phyloP scores from a whole-genome alignment of 805 yeast species.

The Metschnikowia drakensbergensis region DNA sequence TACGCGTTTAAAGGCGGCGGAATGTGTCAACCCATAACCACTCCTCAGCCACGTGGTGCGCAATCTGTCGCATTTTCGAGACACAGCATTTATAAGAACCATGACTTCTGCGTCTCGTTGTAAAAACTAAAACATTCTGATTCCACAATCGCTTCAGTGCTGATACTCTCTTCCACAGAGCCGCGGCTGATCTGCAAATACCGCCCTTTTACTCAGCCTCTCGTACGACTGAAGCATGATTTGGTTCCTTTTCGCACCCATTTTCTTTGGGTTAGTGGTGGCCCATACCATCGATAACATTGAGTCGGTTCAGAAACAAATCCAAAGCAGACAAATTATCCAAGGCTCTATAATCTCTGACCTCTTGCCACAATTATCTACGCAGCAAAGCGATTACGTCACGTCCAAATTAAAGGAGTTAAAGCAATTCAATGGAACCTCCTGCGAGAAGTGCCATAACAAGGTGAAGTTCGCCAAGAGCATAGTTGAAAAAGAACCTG shows the following conservation, averaged over 20 bases:
- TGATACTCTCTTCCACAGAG: too few species aligned
- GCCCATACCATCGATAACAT: conserved; percentile 26
- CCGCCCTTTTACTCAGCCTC: not conserved
- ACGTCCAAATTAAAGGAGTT: conserved; percentile 26
- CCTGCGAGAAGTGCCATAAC: conserved; percentile 36
- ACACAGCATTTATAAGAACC: not conserved
- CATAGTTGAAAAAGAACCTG: conserved; percentile 27
- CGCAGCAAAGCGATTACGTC: conserved; percentile 28
- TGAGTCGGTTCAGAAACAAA: conserved; percentile 22
- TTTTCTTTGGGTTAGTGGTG: conserved; percentile 6
- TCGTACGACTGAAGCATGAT: not conserved
- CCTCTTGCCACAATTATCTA: conserved; percentile 24
- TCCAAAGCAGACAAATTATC: conserved; percentile 13
- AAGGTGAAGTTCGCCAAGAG: conserved; percentile 28
- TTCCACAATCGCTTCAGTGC: not conserved
- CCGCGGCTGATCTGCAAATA: not conserved
- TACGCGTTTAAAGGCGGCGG: too few species aligned
- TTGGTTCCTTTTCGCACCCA: conserved; percentile 13
- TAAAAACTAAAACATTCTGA: not conserved
- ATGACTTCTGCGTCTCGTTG: not conserved
- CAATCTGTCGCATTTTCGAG: not conserved
- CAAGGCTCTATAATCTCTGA: conserved; percentile 21
- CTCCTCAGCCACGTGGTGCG: conserved; percentile 4
- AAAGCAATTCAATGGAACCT: conserved; percentile 28
- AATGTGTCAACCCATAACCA: not conserved